Evolutionary conservation across 2,329 filamentous ascomycete species (phyloP).

Genomic region (Huntiella savannae): DNA sequence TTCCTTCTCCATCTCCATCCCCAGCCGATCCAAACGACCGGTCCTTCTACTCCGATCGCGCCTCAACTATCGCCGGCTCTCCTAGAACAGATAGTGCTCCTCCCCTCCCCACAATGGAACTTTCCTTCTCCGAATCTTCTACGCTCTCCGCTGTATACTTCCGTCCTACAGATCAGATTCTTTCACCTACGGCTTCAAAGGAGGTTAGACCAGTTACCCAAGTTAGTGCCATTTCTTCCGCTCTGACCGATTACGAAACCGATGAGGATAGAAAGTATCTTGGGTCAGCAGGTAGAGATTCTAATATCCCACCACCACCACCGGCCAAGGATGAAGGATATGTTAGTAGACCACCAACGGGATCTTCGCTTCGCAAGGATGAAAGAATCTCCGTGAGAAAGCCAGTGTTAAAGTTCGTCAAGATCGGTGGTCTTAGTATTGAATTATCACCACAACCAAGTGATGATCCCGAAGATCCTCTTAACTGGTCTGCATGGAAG

Average conservation of each 20-base stretch:
- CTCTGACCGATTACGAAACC: background rate
- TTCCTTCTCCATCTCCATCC: background rate
- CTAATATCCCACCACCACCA: slow-evolving; percentile 7
- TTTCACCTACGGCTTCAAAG: too few species aligned
- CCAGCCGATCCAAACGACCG: slow-evolving; percentile 1
- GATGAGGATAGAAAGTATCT: background rate
- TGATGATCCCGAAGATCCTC: slow-evolving; percentile 32
- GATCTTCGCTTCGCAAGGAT: background rate
- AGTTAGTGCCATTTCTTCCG: background rate
- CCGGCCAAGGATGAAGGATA: slow-evolving; percentile 10
- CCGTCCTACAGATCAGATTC: background rate
- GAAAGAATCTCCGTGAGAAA: background rate
- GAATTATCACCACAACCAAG: slow-evolving; percentile 37
- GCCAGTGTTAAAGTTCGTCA: slow-evolving; percentile 10
- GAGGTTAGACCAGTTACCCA: too few species aligned
- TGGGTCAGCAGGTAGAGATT: background rate
- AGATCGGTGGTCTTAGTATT: slow-evolving; percentile 17
- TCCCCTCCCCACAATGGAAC: background rate
- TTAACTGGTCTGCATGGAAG: slow-evolving; percentile 38
- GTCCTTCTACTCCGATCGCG: slow-evolving; percentile 1
- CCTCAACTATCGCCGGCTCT: background rate
- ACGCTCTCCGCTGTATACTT: slow-evolving; percentile 1
- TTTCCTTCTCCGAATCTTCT: background rate
- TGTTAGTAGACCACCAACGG: slow-evolving; percentile 1
- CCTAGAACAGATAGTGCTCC: background rate